Percentiles rank a stretch among this genome's conserved stretches.
Evolutionary conservation across 257 asterid species (phyloP).

Genomic region (Verbena officinalis): DNA sequence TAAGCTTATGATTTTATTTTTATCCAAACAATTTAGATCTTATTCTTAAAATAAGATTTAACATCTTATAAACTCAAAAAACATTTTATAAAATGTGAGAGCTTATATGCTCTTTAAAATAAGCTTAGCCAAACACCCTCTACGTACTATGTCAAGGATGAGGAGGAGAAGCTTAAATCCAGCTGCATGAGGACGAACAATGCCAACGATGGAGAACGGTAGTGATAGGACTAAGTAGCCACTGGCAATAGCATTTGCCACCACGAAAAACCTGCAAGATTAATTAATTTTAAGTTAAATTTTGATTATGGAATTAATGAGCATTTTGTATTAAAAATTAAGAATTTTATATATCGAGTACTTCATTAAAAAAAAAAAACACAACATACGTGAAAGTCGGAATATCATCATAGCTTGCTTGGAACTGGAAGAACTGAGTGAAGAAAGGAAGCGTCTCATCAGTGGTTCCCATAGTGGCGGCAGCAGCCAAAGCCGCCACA

Average conservation of each 20-base stretch:
- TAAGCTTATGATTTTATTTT: no score
- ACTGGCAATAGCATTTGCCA: conserved; percentile 49
- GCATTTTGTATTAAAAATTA: background rate
- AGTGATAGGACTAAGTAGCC: conserved; percentile 51
- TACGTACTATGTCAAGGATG: conserved; percentile 47
- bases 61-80: no score
- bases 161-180: conserved; percentile 51
- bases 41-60: no score
- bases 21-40: no score
- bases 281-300: no score
- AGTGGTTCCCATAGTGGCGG: conserved; percentile 56
- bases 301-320: no score
- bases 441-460: conserved; percentile 55
- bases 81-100: no score
- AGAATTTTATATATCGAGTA: background rate
- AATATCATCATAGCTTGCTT: conserved; percentile 55
- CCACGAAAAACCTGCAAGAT: conserved; percentile 42
- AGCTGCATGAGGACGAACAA: conserved; percentile 45
- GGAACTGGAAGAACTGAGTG: conserved; percentile 59
- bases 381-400: conserved; percentile 44
- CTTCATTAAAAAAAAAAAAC: background rate
- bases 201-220: conserved; percentile 51
- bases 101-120: no score
- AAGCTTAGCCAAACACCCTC: no score
- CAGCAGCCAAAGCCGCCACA: conserved; percentile 47